These are phyloP conservation scores for Limnanthes douglasii DNA, from an alignment of 345 rosid species.

Conservation along the genomic window DNA sequence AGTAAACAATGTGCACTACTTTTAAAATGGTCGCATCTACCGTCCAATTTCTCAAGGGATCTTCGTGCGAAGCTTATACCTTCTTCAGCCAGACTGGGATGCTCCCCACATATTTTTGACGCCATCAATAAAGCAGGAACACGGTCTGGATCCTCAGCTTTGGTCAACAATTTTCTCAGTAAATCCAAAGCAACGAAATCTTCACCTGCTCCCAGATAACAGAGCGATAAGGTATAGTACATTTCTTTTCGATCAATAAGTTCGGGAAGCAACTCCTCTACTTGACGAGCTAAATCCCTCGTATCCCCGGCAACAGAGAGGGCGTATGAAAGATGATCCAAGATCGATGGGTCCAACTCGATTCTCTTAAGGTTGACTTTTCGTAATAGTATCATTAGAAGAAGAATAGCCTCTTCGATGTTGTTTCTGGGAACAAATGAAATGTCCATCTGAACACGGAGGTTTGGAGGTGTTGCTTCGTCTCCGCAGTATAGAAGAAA, in stretches of 20 bases:
- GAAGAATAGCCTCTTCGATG: conserved; percentile 71
- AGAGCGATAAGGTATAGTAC: conserved; percentile 37
- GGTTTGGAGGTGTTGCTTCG: conserved; percentile 63
- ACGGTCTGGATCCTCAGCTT: conserved; percentile 32
- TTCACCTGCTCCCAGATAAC: conserved; percentile 57
- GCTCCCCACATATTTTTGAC: conserved; percentile 44
- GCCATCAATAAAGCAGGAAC: conserved; percentile 49
- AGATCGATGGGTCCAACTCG: conserved; percentile 60
- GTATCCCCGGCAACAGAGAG: conserved; percentile 48
- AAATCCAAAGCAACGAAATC: conserved; percentile 50
- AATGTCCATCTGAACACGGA: conserved; percentile 47
- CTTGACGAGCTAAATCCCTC: conserved; percentile 34
- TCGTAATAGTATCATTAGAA: conserved; percentile 55
- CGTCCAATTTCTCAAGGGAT: conserved; percentile 27
- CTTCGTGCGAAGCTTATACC: conserved; percentile 42
- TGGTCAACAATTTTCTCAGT: conserved; percentile 38
- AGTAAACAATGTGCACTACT: conserved; percentile 29
- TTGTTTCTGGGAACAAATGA: conserved; percentile 65
- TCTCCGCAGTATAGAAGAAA: conserved; percentile 75
- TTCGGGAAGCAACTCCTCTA: conserved; percentile 61
- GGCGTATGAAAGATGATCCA: conserved; percentile 73
- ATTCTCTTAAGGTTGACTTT: conserved; percentile 43
- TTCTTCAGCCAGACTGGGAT: conserved; percentile 36
- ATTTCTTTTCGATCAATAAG: conserved; percentile 34
- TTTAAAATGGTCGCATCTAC: conserved; percentile 29